A percentile compares a stretch with the other conserved stretches of the same genome.
These are phyloP conservation scores for Lepidium sativum DNA, from an alignment of 345 rosid genomes.

Conservation along the genomic window DNA sequence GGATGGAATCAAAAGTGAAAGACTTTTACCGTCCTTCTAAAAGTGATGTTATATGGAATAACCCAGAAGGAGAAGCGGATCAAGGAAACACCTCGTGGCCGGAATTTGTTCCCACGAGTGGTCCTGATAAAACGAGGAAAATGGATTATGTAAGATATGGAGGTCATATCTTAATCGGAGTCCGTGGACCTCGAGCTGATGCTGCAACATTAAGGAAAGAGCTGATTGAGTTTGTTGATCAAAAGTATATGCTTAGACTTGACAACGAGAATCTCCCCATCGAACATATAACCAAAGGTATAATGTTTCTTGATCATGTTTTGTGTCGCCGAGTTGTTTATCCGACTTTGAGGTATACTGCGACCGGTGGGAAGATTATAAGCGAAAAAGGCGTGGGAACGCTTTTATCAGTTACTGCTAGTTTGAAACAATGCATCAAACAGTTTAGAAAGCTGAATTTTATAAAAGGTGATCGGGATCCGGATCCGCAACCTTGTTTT, in stretches of 20 bases:
- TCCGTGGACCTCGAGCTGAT: slow-evolving; percentile 91
- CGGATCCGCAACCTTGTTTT: slow-evolving; percentile 95
- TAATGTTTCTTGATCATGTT: slow-evolving; percentile 98
- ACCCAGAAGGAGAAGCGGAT: slow-evolving; percentile 84
- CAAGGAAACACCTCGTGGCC: slow-evolving; percentile 99
- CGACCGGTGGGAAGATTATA: slow-evolving; percentile 93
- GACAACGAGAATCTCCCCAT: slow-evolving; percentile 89
- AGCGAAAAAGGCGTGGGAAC: slow-evolving; percentile 99
- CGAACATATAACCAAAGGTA: slow-evolving; percentile 91
- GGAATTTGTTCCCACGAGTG: slow-evolving; percentile 96
- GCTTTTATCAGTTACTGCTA: slow-evolving; percentile 81
- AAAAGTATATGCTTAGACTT: slow-evolving; percentile 80
- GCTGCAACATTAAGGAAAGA: slow-evolving; percentile 92
- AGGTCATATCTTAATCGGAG: slow-evolving; percentile 87
- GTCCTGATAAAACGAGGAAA: slow-evolving; percentile 91
- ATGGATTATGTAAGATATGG: slow-evolving; percentile 85
- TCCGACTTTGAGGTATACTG: slow-evolving; percentile 91
- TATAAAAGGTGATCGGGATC: slow-evolving; percentile 89
- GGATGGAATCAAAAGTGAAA: slow-evolving; percentile 83
- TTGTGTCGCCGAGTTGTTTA: slow-evolving; percentile 92
- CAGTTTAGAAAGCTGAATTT: slow-evolving; percentile 82
- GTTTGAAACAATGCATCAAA: slow-evolving; percentile 88
- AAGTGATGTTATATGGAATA: slow-evolving; percentile 90
- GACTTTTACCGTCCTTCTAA: slow-evolving; percentile 86
- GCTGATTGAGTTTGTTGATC: slow-evolving; percentile 86